Percentiles rank a stretch among this genome's conserved stretches.
Evolutionary conservation across 352 stramenopile species (phyloP).

Genomic region (Halophytophthora polymorphica): DNA sequence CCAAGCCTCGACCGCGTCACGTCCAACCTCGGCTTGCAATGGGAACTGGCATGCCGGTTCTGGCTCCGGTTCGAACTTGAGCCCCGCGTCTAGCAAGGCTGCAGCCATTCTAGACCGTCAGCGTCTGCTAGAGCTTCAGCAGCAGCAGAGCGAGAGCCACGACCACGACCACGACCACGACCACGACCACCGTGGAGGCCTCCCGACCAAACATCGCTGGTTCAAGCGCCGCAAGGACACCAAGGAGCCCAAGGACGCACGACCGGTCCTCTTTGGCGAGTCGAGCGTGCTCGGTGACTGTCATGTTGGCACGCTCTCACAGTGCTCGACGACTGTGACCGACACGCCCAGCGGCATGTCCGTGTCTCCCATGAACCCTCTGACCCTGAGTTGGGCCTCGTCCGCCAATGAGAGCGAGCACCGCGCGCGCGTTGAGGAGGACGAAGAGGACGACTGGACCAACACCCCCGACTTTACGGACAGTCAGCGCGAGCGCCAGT

Average conservation of each 20-base stretch:
- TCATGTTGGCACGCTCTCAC: constrained; percentile 19
- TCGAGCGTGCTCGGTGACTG: constrained; percentile 21
- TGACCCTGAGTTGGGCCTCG: constrained; percentile 23
- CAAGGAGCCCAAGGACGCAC: constrained; percentile 11
- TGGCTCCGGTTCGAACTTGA: background rate
- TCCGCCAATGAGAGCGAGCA: constrained; percentile 16
- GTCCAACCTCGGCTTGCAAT: constrained; percentile 1
- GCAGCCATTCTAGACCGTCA: constrained; percentile 2
- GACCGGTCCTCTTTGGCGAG: constrained; percentile 22
- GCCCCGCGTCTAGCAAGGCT: background rate
- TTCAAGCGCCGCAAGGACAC: constrained; percentile 25
- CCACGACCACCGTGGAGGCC: background rate
- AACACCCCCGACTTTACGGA: constrained; percentile 29
- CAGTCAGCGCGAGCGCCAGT: constrained; percentile 20
- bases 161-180: background rate
- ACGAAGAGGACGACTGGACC: constrained; percentile 27
- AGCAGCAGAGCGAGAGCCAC: constrained; percentile 8
- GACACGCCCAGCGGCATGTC: constrained; percentile 5
- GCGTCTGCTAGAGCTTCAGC: constrained; percentile 13
- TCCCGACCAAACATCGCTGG: constrained; percentile 17
- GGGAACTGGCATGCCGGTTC: constrained; percentile 9
- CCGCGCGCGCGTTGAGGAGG: constrained; percentile 27
- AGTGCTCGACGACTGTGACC: constrained; percentile 20
- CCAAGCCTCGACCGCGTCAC: too few relatives aligned
- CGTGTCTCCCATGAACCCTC: constrained; percentile 17